Evolutionary conservation across 768 basidiomycete species (phyloP).

Genomic region (Pluteus cervinus): DNA sequence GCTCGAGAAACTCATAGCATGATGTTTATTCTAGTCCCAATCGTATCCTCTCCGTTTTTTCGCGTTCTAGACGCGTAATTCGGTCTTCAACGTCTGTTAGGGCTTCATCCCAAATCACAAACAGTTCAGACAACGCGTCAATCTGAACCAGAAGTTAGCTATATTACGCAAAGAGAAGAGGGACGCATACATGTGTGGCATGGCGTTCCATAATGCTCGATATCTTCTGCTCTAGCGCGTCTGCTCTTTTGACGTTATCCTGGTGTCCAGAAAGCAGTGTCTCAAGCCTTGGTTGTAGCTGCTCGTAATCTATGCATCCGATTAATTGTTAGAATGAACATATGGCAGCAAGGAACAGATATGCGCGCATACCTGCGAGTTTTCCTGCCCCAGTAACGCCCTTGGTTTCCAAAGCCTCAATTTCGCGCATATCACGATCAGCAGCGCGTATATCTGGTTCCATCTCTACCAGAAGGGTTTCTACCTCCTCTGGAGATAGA

Average conservation of each 20-base stretch:
- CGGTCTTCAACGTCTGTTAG: slow-evolving; percentile 62
- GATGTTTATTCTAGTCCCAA: slow-evolving; percentile 47
- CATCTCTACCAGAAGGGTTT: slow-evolving; percentile 70
- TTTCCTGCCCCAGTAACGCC: slow-evolving; percentile 71
- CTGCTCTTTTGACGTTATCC: slow-evolving; percentile 52
- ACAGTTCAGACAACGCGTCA: slow-evolving; percentile 76
- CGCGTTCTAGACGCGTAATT: slow-evolving; percentile 50
- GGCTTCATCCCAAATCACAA: slow-evolving; percentile 81
- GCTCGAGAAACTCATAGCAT: background rate
- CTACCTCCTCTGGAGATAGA: slow-evolving; percentile 64
- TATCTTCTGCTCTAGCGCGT: slow-evolving; percentile 60
- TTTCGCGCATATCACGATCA: slow-evolving; percentile 77
- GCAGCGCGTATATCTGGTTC: slow-evolving; percentile 80
- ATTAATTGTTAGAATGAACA: background rate
- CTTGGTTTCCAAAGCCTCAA: slow-evolving; percentile 61
- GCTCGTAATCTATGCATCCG: slow-evolving; percentile 46
- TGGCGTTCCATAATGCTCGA: slow-evolving; percentile 62
- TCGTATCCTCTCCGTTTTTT: slow-evolving; percentile 50
- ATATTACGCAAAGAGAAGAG: slow-evolving; percentile 1
- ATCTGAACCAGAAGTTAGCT: slow-evolving; percentile 38
- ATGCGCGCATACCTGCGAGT: slow-evolving; percentile 41
- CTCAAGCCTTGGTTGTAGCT: slow-evolving; percentile 62
- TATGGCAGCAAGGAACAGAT: slow-evolving; percentile 3
- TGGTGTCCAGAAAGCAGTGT: slow-evolving; percentile 50
- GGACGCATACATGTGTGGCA: slow-evolving; percentile 54